Percentiles rank a stretch among this genome's conserved stretches.
Conservation (phyloP, 805 yeast genomes). For the Saturnispora diversa region DNA sequence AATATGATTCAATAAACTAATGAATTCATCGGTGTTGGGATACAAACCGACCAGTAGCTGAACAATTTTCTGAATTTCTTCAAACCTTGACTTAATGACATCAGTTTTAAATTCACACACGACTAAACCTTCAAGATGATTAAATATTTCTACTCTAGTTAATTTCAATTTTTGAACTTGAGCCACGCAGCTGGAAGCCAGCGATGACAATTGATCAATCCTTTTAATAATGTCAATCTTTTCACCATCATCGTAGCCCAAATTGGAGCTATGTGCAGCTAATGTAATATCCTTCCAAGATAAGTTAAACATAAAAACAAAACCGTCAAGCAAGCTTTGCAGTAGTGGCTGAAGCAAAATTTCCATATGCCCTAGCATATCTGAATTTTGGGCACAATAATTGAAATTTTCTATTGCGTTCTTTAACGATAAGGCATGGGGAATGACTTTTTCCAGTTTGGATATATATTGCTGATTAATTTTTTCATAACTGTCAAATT, state of each 20-base stretch:
- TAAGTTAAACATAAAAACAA: not conserved
- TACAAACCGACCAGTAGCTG: slow-evolving; percentile 5
- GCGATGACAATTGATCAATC: not conserved
- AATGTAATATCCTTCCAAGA: slow-evolving; percentile 5
- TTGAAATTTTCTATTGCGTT: slow-evolving; percentile 5
- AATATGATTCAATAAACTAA: slow-evolving; percentile 28
- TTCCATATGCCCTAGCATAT: slow-evolving; percentile 7
- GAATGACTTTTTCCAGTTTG: slow-evolving; percentile 2
- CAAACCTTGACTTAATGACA: not conserved
- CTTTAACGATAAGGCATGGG: not conserved
- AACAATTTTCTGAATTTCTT: slow-evolving; percentile 2
- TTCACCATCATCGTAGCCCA: not conserved
- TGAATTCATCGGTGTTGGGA: slow-evolving; percentile 28
- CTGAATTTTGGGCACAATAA: slow-evolving; percentile 2
- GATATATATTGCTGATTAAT: slow-evolving; percentile 4
- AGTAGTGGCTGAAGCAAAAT: slow-evolving; percentile 4
- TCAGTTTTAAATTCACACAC: not conserved
- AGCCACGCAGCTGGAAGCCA: not conserved
- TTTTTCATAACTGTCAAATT: slow-evolving; percentile 2
- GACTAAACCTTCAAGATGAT: not conserved
- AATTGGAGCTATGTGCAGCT: not conserved
- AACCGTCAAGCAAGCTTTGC: not conserved
- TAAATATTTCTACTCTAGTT: slow-evolving; percentile 4
- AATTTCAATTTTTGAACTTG: slow-evolving; percentile 6
- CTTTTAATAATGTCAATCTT: not conserved